A percentile compares a stretch with the other conserved stretches of the same genome.
phyloP scores from a whole-genome alignment of 805 yeast species.

The Yueomyces sp. region DNA sequence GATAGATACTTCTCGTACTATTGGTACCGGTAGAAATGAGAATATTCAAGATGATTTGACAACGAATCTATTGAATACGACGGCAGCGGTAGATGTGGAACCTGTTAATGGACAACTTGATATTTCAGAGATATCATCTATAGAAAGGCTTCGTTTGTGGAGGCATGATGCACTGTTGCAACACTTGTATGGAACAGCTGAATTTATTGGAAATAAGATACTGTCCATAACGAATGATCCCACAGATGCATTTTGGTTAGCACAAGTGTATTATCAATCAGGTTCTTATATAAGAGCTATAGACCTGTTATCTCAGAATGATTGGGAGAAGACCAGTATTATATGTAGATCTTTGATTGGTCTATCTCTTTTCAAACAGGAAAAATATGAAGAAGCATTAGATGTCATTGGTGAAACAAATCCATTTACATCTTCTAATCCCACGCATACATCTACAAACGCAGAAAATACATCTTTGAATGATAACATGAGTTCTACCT shows the following conservation, averaged over 20 bases:
- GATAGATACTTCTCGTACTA: too few relatives aligned
- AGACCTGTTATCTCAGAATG: conserved; percentile 46
- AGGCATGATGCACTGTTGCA: conserved; percentile 87
- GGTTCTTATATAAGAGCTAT: conserved; percentile 74
- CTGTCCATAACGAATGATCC: conserved; percentile 74
- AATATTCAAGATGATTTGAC: neutral
- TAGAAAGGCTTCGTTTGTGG: conserved; percentile 81
- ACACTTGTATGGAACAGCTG: conserved; percentile 83
- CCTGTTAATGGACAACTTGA: conserved; percentile 11
- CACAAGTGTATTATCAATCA: conserved; percentile 70
- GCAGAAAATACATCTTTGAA: neutral
- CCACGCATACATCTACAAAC: conserved; percentile 1
- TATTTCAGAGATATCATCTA: conserved; percentile 39
- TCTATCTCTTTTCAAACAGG: conserved; percentile 55
- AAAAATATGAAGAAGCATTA: conserved; percentile 77
- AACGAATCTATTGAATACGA: conserved; percentile 3
- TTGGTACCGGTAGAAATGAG: too few relatives aligned
- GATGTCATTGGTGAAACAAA: conserved; percentile 73
- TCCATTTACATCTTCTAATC: conserved; percentile 38
- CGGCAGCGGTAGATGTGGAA: neutral
- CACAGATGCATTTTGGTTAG: conserved; percentile 92
- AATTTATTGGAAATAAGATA: conserved; percentile 83
- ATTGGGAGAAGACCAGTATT: conserved; percentile 40
- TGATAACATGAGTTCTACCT: neutral
- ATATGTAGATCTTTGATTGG: conserved; percentile 76